phyloP scores from a whole-genome alignment of 2,329 filamentous ascomycete genomes.

The Colletotrichum acutatum region DNA sequence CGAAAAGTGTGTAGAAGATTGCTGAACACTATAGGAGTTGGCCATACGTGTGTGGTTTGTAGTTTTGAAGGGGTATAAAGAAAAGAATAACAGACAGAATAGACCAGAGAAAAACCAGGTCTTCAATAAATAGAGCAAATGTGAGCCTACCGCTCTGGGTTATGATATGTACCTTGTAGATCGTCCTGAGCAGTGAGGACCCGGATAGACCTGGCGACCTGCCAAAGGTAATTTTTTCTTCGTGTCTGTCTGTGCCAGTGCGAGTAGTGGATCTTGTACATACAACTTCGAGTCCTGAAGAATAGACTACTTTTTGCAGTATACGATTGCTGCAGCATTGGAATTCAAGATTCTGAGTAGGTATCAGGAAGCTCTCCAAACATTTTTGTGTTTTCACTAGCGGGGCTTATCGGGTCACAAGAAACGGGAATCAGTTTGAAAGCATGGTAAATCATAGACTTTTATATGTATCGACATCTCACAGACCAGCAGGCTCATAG shows the following conservation, averaged over 20 bases:
- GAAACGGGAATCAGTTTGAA: not conserved
- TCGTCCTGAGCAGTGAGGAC: not conserved
- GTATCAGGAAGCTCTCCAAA: not conserved
- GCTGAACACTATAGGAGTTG: not conserved
- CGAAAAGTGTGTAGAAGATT: not conserved
- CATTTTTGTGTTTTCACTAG: not conserved
- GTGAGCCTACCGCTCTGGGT: not conserved
- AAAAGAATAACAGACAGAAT: not conserved
- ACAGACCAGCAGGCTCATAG: constrained; percentile 62
- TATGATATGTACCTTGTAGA: not conserved
- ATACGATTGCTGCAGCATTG: too few relatives aligned
- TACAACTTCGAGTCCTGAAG: too few relatives aligned
- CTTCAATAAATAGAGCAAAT: not conserved
- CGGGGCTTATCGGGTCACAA: not conserved
- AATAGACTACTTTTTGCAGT: too few relatives aligned
- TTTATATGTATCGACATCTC: not conserved
- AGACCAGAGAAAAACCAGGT: not conserved
- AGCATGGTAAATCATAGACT: not conserved
- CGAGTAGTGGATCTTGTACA: too few relatives aligned
- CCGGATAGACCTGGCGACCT: not conserved
- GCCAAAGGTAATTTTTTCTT: too few relatives aligned
- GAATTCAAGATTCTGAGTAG: too few relatives aligned
- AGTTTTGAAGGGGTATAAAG: not conserved
- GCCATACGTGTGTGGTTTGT: not conserved
- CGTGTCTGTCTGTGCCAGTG: too few relatives aligned